These are phyloP conservation scores for Cryptosporidium felis DNA, from an alignment of 169 alveolate genomes.

Conservation along the genomic window DNA sequence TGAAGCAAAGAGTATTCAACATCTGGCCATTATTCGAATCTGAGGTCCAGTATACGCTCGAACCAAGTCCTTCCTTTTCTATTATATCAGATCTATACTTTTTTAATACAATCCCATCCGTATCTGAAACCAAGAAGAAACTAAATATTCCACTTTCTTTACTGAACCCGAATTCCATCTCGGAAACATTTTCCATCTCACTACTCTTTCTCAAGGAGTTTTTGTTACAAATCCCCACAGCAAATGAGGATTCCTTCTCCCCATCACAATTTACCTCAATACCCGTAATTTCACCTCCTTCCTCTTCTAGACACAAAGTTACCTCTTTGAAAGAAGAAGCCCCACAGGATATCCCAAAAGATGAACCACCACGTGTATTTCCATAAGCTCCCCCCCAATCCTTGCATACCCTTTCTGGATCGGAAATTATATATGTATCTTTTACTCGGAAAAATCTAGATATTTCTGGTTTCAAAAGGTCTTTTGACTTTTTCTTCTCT, in stretches of 20 bases:
- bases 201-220: not conserved
- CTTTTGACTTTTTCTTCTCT: not conserved
- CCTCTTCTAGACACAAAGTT: not conserved
- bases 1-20: slow-evolving; percentile 31
- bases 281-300: not conserved
- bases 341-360: slow-evolving; percentile 54
- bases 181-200: not conserved
- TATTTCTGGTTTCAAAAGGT: not conserved
- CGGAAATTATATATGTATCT: not conserved
- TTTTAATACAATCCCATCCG: not conserved
- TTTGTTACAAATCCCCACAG: slow-evolving; percentile 15
- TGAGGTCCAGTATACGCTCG: slow-evolving; percentile 24
- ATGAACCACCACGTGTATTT: not conserved
- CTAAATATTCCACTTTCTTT: slow-evolving; percentile 7
- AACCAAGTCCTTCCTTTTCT: slow-evolving; percentile 29
- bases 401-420: not conserved
- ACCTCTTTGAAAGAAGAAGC: not conserved
- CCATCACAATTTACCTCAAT: slow-evolving; percentile 23
- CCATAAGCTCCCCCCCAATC: slow-evolving; percentile 31
- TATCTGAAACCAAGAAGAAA: slow-evolving; percentile 30
- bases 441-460: not conserved
- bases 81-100: not conserved
- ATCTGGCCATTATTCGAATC: not conserved
- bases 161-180: slow-evolving; percentile 38
- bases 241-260: slow-evolving; percentile 5